A percentile compares a stretch with the other conserved stretches of the same genome.
phyloP scores from a whole-genome alignment of 352 stramenopile genomes.

The Globisporangium apiculatum region DNA sequence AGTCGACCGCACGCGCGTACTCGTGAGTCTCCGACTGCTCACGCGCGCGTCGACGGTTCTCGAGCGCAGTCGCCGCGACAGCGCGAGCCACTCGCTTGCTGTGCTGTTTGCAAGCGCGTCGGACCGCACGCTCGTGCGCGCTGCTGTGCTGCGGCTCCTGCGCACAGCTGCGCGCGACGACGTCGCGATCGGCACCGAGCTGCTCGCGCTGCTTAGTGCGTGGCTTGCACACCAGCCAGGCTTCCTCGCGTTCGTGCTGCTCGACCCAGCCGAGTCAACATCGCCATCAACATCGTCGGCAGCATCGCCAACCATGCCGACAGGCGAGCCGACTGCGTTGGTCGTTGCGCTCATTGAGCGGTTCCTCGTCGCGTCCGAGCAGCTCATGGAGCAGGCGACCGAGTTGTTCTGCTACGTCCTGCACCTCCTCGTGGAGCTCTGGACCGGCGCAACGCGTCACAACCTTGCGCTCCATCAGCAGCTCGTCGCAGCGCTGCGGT shows the following conservation, averaged over 20 bases:
- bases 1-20: slow-evolving; percentile 20
- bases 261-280: slow-evolving; percentile 17
- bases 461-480: slow-evolving; percentile 31
- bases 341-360: slow-evolving; percentile 37
- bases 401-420: slow-evolving; percentile 55
- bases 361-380: slow-evolving; percentile 51
- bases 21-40: slow-evolving; percentile 45
- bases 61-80: neutral
- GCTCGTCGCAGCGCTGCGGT: slow-evolving; percentile 33
- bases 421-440: slow-evolving; percentile 48
- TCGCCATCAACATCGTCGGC: no score
- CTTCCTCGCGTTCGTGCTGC: slow-evolving; percentile 49
- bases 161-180: slow-evolving; percentile 17
- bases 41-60: slow-evolving; percentile 28
- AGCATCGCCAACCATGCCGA: no score
- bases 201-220: slow-evolving; percentile 44
- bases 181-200: slow-evolving; percentile 24
- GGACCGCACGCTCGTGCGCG: slow-evolving; percentile 32
- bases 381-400: slow-evolving; percentile 42
- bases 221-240: slow-evolving; percentile 53
- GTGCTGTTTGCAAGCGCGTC: slow-evolving; percentile 38
- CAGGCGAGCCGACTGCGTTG: slow-evolving; percentile 10
- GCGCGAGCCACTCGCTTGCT: slow-evolving; percentile 29
- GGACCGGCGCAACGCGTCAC: slow-evolving; percentile 38
- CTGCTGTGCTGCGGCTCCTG: slow-evolving; percentile 31